A percentile compares a stretch with the other conserved stretches of the same genome.
phyloP scores from a whole-genome alignment of 331 rosid species.

The Pyrus hybrid region DNA sequence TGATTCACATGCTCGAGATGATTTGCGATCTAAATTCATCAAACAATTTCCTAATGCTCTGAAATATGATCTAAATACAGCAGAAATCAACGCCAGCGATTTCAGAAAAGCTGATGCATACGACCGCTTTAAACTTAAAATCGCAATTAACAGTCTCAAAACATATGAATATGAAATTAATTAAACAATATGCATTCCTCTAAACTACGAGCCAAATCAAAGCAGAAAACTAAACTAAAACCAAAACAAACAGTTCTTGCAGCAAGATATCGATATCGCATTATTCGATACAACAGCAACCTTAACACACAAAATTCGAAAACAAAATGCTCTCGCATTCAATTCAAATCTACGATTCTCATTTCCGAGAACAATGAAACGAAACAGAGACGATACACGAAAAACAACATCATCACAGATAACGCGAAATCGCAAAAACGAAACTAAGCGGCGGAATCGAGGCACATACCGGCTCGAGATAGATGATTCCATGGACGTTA shows the following conservation, averaged over 20 bases:
- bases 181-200: neutral
- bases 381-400: neutral
- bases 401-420: neutral
- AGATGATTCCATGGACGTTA: conserved; percentile 62
- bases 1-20: neutral
- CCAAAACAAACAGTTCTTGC: neutral
- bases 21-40: neutral
- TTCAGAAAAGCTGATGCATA: neutral
- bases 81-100: neutral
- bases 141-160: neutral
- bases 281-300: neutral
- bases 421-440: neutral
- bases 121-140: neutral
- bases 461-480: conserved; percentile 46
- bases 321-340: neutral
- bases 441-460: neutral
- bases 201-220: neutral
- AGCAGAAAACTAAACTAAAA: neutral
- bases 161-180: neutral
- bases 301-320: neutral
- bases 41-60: neutral
- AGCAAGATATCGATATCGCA: neutral
- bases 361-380: neutral
- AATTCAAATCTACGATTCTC: neutral
- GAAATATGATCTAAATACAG: neutral